phyloP scores from a whole-genome alignment of 768 basidiomycete genomes.

The Macrolepiota fuliginosa region DNA sequence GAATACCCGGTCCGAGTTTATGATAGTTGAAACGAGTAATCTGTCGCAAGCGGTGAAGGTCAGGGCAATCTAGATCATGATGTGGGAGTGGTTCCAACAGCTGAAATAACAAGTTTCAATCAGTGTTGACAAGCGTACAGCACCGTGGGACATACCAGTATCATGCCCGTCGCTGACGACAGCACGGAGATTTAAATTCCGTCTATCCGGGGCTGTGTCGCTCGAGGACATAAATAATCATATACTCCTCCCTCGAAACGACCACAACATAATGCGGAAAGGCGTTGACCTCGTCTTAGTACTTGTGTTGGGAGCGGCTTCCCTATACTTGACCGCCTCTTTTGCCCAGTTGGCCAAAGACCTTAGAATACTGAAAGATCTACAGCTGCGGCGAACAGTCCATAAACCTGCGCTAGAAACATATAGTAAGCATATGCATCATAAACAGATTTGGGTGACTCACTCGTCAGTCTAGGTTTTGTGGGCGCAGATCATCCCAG shows the following conservation, averaged over 20 bases:
- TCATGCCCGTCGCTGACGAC: not conserved
- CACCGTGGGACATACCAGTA: not conserved
- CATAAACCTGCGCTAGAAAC: constrained; percentile 3
- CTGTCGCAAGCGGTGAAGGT: not conserved
- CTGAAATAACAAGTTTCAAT: not conserved
- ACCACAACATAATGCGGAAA: not conserved
- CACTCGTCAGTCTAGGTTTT: constrained; percentile 18
- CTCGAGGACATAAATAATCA: not conserved
- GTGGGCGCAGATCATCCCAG: constrained; percentile 26
- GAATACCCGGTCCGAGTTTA: no score
- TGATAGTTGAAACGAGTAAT: not conserved
- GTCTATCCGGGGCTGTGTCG: not conserved
- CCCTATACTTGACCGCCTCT: constrained; percentile 7
- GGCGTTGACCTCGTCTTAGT: not conserved
- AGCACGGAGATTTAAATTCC: not conserved
- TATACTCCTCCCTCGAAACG: not conserved
- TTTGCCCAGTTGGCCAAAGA: constrained; percentile 4
- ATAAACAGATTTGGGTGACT: not conserved
- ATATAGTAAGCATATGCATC: not conserved
- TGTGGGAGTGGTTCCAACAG: not conserved
- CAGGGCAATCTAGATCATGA: not conserved
- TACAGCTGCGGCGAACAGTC: not conserved
- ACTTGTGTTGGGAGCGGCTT: not conserved
- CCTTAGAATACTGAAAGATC: not conserved
- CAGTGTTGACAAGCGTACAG: not conserved